Conservation (phyloP, 106 monocot genomes). For the Chionographis japonica region DNA sequence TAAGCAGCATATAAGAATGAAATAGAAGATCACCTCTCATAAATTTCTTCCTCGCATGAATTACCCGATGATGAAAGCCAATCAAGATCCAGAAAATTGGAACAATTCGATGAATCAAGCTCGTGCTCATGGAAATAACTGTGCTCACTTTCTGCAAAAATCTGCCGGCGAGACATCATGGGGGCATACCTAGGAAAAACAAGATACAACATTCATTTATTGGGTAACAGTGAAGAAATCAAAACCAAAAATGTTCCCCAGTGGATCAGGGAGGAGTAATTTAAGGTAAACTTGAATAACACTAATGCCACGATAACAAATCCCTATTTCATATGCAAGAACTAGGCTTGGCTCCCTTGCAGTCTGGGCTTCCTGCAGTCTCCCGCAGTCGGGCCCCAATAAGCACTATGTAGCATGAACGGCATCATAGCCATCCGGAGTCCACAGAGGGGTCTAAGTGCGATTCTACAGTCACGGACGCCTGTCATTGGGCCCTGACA, state of each 20-base stretch:
- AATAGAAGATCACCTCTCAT: slow-evolving; percentile 39
- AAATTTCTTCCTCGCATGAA: slow-evolving; percentile 53
- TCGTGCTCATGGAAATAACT: slow-evolving; percentile 35
- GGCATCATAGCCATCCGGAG: too few relatives aligned
- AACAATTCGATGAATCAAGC: slow-evolving; percentile 32
- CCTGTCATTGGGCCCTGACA: too few relatives aligned
- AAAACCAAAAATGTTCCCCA: neutral
- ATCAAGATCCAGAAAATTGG: slow-evolving; percentile 86
- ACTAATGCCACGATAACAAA: too few relatives aligned
- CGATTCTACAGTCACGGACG: too few relatives aligned
- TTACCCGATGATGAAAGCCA: slow-evolving; percentile 59
- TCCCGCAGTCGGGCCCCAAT: too few relatives aligned
- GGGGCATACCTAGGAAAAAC: slow-evolving; percentile 39
- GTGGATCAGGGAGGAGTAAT: too few relatives aligned
- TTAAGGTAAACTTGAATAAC: too few relatives aligned
- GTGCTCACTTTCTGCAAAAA: slow-evolving; percentile 40
- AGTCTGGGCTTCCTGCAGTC: too few relatives aligned
- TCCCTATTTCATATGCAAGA: too few relatives aligned
- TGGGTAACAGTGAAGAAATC: neutral
- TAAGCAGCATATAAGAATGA: neutral
- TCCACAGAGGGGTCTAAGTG: too few relatives aligned
- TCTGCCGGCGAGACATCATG: slow-evolving; percentile 23
- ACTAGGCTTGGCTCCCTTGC: too few relatives aligned
- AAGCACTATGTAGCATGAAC: too few relatives aligned
- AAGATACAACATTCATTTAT: neutral